These are phyloP conservation scores for Eutypa lata DNA, from an alignment of 2,329 filamentous ascomycete species.

Conservation along the genomic window DNA sequence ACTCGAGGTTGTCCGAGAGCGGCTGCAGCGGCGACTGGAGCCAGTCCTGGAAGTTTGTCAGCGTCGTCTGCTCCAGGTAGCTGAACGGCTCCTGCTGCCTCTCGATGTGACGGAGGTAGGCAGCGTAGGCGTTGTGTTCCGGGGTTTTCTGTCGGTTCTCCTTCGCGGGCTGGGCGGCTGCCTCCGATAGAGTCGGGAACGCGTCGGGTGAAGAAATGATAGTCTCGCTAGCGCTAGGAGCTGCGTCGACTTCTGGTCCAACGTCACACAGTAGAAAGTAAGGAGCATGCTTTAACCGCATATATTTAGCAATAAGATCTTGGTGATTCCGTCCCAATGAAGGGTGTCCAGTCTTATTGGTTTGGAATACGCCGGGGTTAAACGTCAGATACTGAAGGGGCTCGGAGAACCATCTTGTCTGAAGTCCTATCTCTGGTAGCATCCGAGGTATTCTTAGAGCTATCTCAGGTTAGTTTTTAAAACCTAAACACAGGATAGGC, in stretches of 20 bases:
- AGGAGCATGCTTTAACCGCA: conserved; percentile 61
- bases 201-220: conserved; percentile 43
- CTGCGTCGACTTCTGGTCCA: conserved; percentile 43
- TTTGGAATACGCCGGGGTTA: conserved; percentile 50
- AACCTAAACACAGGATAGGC: background rate
- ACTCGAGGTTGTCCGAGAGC: conserved; percentile 92
- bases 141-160: conserved; percentile 40
- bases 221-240: conserved; percentile 28
- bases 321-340: conserved; percentile 61
- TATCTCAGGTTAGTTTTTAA: conserved; percentile 25
- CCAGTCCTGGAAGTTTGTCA: conserved; percentile 79
- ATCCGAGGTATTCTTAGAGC: conserved; percentile 56
- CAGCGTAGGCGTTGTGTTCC: conserved; percentile 52
- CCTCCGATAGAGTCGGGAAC: conserved; percentile 71
- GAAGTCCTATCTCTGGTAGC: conserved; percentile 58
- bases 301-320: conserved; percentile 57
- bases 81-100: conserved; percentile 67
- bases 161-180: conserved; percentile 38
- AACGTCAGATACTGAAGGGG: conserved; percentile 62
- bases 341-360: conserved; percentile 59
- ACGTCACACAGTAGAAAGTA: conserved; percentile 64
- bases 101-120: conserved; percentile 83
- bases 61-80: conserved; percentile 46
- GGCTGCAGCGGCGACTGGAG: conserved; percentile 93
- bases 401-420: conserved; percentile 67